These are phyloP conservation scores for Boletus bicolor DNA, from an alignment of 768 basidiomycete genomes.

Conservation along the genomic window DNA sequence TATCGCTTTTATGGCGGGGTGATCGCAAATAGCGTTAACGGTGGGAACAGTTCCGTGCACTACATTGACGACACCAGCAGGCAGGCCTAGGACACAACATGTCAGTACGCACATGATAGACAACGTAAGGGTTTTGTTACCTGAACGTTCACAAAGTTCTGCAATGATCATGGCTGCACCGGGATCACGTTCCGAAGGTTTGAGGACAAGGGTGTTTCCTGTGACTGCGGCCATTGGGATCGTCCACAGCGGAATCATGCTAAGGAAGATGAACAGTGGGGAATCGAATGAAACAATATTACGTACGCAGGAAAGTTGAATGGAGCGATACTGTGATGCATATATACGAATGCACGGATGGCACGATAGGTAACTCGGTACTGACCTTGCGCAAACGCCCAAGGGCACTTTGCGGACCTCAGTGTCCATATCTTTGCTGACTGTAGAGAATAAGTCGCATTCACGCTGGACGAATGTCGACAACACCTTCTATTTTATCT, in stretches of 20 bases:
- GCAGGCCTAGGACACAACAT: conserved; percentile 48
- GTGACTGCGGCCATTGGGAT: conserved; percentile 87
- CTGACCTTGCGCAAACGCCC: conserved; percentile 76
- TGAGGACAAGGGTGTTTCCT: conserved; percentile 92
- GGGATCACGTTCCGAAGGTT: conserved; percentile 95
- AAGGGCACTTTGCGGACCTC: conserved; percentile 79
- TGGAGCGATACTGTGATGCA: conserved; percentile 60
- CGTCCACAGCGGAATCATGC: conserved; percentile 97
- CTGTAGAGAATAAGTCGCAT: conserved; percentile 37
- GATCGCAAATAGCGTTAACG: conserved; percentile 92
- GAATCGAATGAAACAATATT: not conserved
- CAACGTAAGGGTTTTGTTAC: conserved; percentile 24
- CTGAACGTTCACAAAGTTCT: conserved; percentile 87
- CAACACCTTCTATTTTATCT: conserved; percentile 84
- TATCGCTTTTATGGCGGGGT: conserved; percentile 88
- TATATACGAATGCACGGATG: conserved; percentile 1
- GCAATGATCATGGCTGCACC: conserved; percentile 98
- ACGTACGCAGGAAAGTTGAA: conserved; percentile 88
- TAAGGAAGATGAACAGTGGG: conserved; percentile 25
- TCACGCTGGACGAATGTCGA: not conserved
- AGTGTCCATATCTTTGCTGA: conserved; percentile 97
- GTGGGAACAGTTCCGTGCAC: conserved; percentile 89
- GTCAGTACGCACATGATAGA: not conserved
- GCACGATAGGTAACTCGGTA: not conserved
- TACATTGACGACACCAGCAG: conserved; percentile 86